Conservation (phyloP, 1,284 basidiomycete genomes). For the Moesziomyces parantarcticus region DNA sequence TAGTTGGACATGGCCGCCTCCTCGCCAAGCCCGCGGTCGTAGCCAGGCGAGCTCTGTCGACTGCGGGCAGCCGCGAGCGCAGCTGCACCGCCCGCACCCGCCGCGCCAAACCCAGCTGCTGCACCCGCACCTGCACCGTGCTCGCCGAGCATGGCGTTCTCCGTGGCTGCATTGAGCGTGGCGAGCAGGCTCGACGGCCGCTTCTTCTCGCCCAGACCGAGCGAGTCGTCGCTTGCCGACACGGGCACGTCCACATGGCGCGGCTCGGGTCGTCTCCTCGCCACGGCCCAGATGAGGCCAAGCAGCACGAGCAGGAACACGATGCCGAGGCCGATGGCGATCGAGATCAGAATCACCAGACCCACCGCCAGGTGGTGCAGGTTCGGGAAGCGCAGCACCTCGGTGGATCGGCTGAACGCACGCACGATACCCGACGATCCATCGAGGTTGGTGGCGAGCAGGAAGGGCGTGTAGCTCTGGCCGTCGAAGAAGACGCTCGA, state of each 20-base stretch:
- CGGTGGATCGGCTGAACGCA: constrained; percentile 77
- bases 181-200: constrained; percentile 59
- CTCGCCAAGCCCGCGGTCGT: constrained; percentile 45
- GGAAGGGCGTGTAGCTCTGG: constrained; percentile 82
- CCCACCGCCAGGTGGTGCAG: constrained; percentile 77
- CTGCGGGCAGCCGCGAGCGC: constrained; percentile 46
- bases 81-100: constrained; percentile 44
- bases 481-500: constrained; percentile 87
- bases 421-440: constrained; percentile 81
- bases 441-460: constrained; percentile 76
- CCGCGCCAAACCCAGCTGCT: constrained; percentile 18
- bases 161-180: constrained; percentile 72
- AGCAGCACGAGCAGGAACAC: constrained; percentile 89
- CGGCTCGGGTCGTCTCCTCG: constrained; percentile 73
- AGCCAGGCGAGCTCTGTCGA: constrained; percentile 70
- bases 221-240: constrained; percentile 51
- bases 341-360: constrained; percentile 94
- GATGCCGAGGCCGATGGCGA: constrained; percentile 93
- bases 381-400: constrained; percentile 61
- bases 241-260: constrained; percentile 44
- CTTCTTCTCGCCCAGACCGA: constrained; percentile 54
- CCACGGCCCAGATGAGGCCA: constrained; percentile 88
- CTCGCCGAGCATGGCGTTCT: constrained; percentile 87
- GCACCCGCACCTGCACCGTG: constrained; percentile 70
- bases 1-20: constrained; percentile 68